Percentiles rank a stretch among this genome's conserved stretches.
Evolutionary conservation across 768 basidiomycete species (phyloP).

Genomic region (Lactarius hengduanensis): DNA sequence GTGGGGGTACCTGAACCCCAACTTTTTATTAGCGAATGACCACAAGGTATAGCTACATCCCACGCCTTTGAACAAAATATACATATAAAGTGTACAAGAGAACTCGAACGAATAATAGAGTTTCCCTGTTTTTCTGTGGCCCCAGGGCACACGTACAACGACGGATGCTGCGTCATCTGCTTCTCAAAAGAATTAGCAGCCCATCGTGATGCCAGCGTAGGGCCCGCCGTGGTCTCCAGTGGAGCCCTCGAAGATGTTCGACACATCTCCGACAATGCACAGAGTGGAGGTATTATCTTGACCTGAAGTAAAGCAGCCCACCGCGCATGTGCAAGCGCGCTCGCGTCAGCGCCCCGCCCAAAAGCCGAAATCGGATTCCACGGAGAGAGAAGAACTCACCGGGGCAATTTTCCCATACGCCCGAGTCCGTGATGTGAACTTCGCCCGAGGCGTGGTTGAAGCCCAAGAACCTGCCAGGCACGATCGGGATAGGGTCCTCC

Average conservation of each 20-base stretch:
- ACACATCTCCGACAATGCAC: constrained; percentile 55
- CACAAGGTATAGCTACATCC: no score
- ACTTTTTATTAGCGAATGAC: no score
- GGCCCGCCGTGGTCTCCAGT: constrained; percentile 22
- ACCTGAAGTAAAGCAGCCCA: constrained; percentile 36
- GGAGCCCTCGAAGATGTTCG: constrained; percentile 46
- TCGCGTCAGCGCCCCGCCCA: background rate
- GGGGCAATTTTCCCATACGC: constrained; percentile 42
- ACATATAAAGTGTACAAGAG: background rate
- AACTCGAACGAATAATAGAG: background rate
- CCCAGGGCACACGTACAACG: no score
- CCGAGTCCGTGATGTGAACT: constrained; percentile 42
- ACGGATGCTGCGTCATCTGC: background rate
- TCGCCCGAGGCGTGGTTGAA: constrained; percentile 46
- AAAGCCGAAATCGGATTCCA: no score
- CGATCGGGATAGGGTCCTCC: constrained; percentile 42
- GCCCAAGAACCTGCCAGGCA: constrained; percentile 40
- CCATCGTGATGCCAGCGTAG: constrained; percentile 26
- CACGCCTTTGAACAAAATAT: no score
- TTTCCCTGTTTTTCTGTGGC: no score
- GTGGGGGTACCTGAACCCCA: no score
- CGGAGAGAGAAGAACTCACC: background rate
- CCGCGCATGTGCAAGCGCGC: no score
- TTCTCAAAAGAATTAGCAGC: constrained; percentile 17
- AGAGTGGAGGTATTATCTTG: constrained; percentile 56